Evolutionary conservation across 495 filamentous ascomycete species (phyloP).

Genomic region (Lasiosphaeria miniovina): DNA sequence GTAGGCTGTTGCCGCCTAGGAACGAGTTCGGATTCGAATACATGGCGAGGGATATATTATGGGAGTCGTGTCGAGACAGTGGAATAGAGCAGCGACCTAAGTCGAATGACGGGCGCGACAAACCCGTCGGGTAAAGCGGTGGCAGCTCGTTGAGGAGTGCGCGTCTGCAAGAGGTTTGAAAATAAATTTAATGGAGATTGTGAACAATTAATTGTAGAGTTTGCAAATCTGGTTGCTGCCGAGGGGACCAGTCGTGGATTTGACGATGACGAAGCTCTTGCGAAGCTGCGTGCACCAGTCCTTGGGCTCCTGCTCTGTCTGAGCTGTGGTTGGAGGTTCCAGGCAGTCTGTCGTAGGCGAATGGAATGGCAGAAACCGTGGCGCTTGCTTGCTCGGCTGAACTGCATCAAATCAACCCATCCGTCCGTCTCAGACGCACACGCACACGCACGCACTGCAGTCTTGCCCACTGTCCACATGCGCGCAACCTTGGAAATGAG

Average conservation of each 20-base stretch:
- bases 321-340: not conserved
- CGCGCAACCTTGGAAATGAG: no score
- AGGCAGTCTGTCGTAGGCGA: not conserved
- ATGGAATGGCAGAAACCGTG: not conserved
- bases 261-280: conserved; percentile 21
- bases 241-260: not conserved
- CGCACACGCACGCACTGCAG: no score
- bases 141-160: no score
- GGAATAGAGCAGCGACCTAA: not conserved
- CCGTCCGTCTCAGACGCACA: no score
- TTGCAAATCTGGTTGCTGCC: not conserved
- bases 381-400: no score
- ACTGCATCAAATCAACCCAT: no score
- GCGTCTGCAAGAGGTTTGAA: no score
- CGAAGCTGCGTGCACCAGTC: conserved; percentile 10
- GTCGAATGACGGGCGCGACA: not conserved
- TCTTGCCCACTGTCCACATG: no score
- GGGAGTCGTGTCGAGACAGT: conserved; percentile 2
- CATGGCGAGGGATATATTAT: conserved; percentile 50
- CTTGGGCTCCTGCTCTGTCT: not conserved
- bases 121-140: no score
- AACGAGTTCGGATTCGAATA: conserved; percentile 85
- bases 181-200: not conserved
- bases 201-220: not conserved
- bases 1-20: conserved; percentile 72